Evolutionary conservation across 768 basidiomycete species (phyloP).

Genomic region (Collybiopsis luxurians): DNA sequence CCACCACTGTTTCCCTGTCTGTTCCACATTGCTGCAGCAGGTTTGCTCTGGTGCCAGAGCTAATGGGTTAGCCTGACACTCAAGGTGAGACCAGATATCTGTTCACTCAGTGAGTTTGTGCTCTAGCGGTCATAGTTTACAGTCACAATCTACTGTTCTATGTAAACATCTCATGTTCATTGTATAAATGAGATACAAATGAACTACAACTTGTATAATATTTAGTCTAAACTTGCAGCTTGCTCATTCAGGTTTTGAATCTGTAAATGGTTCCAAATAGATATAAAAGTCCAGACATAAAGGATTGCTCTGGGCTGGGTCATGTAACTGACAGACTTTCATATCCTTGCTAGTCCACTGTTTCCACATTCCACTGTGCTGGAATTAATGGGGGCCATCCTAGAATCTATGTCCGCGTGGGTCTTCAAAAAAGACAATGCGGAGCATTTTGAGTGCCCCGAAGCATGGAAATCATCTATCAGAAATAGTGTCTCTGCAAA

Average conservation of each 20-base stretch:
- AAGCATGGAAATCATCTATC: constrained; percentile 17
- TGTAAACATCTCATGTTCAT: too few species aligned
- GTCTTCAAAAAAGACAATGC: not conserved
- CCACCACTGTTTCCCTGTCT: too few species aligned
- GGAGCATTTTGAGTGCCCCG: constrained; percentile 8
- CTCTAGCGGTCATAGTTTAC: too few species aligned
- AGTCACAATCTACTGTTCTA: too few species aligned
- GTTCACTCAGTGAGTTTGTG: too few species aligned
- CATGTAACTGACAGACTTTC: not conserved
- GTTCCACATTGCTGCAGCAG: too few species aligned
- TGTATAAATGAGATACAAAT: too few species aligned
- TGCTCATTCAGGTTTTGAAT: not conserved
- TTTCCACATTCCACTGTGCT: not conserved
- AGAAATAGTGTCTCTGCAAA: constrained; percentile 18
- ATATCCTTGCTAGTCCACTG: not conserved
- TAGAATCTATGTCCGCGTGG: not conserved
- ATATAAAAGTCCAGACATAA: not conserved
- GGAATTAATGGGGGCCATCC: not conserved
- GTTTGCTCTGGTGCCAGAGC: too few species aligned
- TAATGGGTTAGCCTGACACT: too few species aligned
- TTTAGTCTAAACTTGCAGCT: too few species aligned
- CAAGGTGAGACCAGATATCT: too few species aligned
- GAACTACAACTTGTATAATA: too few species aligned
- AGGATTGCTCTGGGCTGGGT: not conserved
- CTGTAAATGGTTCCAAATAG: not conserved